Evolutionary conservation across 495 filamentous ascomycete genomes (phyloP).

Genomic region (Neurospora africana): DNA sequence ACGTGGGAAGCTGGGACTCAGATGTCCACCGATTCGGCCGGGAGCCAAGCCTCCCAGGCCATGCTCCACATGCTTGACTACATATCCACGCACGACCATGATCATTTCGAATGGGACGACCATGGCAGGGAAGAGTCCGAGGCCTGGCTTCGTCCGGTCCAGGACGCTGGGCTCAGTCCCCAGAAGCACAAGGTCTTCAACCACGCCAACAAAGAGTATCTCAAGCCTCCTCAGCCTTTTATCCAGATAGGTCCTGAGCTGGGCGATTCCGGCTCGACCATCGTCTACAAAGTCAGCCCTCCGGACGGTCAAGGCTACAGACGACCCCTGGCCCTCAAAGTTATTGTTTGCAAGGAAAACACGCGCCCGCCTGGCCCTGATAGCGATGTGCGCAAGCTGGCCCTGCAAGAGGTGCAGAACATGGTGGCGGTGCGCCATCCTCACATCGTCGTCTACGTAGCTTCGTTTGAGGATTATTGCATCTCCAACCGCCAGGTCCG

Average conservation of each 20-base stretch:
- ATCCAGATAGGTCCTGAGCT: slow-evolving; percentile 12
- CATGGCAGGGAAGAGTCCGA: slow-evolving; percentile 8
- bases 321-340: slow-evolving; percentile 21
- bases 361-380: slow-evolving; percentile 16
- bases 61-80: slow-evolving; percentile 13
- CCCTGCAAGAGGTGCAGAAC: slow-evolving; percentile 21
- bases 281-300: slow-evolving; percentile 19
- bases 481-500: slow-evolving; percentile 11
- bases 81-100: slow-evolving; percentile 10
- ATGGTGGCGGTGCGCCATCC: slow-evolving; percentile 20
- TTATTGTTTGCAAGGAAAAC: slow-evolving; percentile 22
- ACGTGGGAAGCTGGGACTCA: not conserved
- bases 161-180: slow-evolving; percentile 10
- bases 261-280: slow-evolving; percentile 21
- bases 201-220: slow-evolving; percentile 21
- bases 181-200: slow-evolving; percentile 25
- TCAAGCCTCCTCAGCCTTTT: slow-evolving; percentile 17
- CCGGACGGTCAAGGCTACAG: slow-evolving; percentile 13
- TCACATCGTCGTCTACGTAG: slow-evolving; percentile 26
- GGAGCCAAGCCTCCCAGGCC: slow-evolving; percentile 15
- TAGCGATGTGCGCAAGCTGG: slow-evolving; percentile 16
- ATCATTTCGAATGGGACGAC: slow-evolving; percentile 20
- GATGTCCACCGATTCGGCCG: slow-evolving; percentile 13
- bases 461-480: slow-evolving; percentile 24
- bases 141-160: slow-evolving; percentile 17